Evolutionary conservation across 148 eudicot species (phyloP), one percentile per base, ranked within the genome.

Genomic region (Silene uniflora): DNA sequence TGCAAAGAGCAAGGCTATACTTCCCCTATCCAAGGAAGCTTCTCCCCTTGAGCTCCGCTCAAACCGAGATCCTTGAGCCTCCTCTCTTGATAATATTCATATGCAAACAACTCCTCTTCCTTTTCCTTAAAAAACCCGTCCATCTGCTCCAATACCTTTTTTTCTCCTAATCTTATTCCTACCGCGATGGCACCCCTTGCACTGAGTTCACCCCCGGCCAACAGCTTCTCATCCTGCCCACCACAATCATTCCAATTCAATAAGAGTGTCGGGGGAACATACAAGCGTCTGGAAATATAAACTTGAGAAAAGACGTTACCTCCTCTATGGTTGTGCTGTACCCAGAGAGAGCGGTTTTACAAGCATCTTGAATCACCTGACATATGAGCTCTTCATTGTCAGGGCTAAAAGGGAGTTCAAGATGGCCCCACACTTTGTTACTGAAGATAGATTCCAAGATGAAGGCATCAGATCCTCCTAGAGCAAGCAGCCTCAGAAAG

Each of bases 61-160:
- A 95, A 86, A 75, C 97, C 98, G 77, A 95, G 89, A 75, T 88
- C 92, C 81, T 88, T 92, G 62, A 95, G 94, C 80, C 99, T 85
- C 74, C 99, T 89, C 73, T 95, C 98, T 81, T 92, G 99, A 68
- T 92, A 95, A 80, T 92, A 95, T 80, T 95, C 99, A 59, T 86
- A 80, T 52, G 69, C 87, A 83, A 78, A 81, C 77, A 95, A 73
- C 76, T 92, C 97, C 62, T 27, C 42, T 71, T 95, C 98, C 77
- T 89, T 85, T 71, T 85, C 91, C 74, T 78, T 75, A 73, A 95
- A 95, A 46, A 89, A 80, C 44, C 71, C 86, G 55, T 88, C 94
- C 13, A 95, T 89, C 56, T 95, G 93, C 72, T 88, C 94, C 76
- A 95, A 78, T 46, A 92, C 93, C 83, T 81, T 89, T 86, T 92